These are phyloP conservation scores for Backusella sp. DNA, from an alignment of 192 early-diverging fungal species.

Conservation along the genomic window DNA sequence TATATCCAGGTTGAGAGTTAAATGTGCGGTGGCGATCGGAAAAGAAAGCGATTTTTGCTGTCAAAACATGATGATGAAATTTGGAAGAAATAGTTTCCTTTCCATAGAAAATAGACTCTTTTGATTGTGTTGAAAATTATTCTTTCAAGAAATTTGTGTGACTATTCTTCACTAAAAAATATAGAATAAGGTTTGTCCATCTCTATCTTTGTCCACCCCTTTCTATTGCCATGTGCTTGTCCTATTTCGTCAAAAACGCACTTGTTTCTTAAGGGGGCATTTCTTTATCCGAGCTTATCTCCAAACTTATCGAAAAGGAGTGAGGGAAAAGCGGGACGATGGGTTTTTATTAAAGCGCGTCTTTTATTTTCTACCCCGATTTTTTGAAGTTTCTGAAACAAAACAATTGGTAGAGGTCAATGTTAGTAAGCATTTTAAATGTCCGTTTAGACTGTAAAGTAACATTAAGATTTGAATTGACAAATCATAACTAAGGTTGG, in stretches of 20 bases:
- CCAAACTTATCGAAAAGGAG: neutral
- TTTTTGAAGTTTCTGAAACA: neutral
- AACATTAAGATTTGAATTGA: neutral
- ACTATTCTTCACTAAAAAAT: neutral
- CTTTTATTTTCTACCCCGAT: neutral
- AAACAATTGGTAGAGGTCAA: neutral
- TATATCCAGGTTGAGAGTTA: no score
- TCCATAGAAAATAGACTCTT: neutral
- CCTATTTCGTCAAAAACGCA: neutral
- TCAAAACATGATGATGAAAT: neutral
- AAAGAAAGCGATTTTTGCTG: neutral
- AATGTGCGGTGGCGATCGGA: neutral
- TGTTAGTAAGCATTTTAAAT: slow-evolving; percentile 12
- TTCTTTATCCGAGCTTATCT: neutral
- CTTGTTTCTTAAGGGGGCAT: no score
- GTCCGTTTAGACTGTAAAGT: neutral
- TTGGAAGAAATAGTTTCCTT: neutral
- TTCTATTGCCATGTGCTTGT: neutral
- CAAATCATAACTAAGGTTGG: neutral
- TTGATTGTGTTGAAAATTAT: neutral
- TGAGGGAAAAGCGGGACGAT: neutral
- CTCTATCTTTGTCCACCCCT: neutral
- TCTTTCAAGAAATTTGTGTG: neutral
- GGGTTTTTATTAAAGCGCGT: neutral
- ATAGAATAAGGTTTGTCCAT: neutral